Evolutionary conservation across 2,329 filamentous ascomycete species (phyloP).

Genomic region (Sordariomycetes sp.): DNA sequence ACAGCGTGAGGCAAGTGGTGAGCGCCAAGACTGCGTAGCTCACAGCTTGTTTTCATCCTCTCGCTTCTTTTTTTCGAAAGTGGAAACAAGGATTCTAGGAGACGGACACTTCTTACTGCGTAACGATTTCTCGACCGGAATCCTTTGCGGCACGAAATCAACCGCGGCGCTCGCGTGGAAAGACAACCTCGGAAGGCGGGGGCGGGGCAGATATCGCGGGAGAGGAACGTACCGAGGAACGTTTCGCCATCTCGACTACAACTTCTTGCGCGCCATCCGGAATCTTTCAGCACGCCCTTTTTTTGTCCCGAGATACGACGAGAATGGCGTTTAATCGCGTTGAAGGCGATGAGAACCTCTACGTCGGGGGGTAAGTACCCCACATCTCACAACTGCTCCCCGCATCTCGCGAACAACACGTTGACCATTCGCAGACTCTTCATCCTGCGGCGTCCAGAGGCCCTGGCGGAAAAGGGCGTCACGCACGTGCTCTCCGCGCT

Average conservation of each 20-base stretch:
- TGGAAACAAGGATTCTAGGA: too few relatives aligned
- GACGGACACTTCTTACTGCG: too few relatives aligned
- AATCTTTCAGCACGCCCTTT: neutral
- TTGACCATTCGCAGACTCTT: slow-evolving; percentile 49
- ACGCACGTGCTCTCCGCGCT: slow-evolving; percentile 85
- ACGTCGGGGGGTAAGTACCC: slow-evolving; percentile 22
- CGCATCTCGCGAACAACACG: neutral
- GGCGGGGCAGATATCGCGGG: neutral
- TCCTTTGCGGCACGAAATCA: neutral
- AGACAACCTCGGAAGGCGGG: neutral
- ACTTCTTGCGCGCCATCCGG: neutral
- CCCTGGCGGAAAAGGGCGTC: slow-evolving; percentile 60
- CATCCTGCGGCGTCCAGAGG: slow-evolving; percentile 57
- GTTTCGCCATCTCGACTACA: neutral
- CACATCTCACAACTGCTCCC: slow-evolving; percentile 6
- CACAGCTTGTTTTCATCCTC: too few relatives aligned
- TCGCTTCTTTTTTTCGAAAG: neutral
- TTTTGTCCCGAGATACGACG: neutral
- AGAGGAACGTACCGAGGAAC: neutral
- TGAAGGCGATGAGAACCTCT: slow-evolving; percentile 26
- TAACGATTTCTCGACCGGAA: too few relatives aligned
- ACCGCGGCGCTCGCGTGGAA: too few relatives aligned
- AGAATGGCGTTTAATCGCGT: slow-evolving; percentile 28
- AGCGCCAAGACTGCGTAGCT: neutral
- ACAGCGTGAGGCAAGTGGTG: neutral